These are phyloP conservation scores for Podaxis mareebaensis DNA, from an alignment of 768 basidiomycete genomes.

Conservation along the genomic window DNA sequence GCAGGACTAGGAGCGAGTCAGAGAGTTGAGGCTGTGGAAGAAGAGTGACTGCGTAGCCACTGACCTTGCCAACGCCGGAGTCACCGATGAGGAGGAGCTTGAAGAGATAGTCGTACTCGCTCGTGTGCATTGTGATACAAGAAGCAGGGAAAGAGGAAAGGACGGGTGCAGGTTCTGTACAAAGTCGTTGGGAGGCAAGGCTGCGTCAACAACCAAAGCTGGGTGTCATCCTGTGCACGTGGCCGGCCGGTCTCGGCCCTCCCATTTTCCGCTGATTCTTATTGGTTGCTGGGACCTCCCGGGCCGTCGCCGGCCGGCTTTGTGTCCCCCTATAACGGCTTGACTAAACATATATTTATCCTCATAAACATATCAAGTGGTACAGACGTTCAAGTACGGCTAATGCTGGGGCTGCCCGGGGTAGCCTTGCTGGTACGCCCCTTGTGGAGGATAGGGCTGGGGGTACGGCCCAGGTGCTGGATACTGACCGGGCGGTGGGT, in stretches of 20 bases:
- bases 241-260: conserved; percentile 17
- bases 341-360: neutral
- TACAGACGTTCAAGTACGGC: neutral
- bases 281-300: neutral
- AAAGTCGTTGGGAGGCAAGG: conserved; percentile 30
- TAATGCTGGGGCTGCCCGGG: conserved; percentile 1
- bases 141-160: conserved; percentile 26
- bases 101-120: conserved; percentile 95
- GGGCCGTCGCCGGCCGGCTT: conserved; percentile 2
- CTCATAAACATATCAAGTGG: too few species aligned
- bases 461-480: neutral
- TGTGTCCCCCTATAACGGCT: neutral
- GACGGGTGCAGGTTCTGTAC: conserved; percentile 32
- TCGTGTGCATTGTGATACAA: conserved; percentile 70
- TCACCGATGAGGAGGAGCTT: conserved; percentile 94
- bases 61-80: conserved; percentile 92
- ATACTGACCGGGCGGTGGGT: neutral
- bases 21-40: conserved; percentile 25
- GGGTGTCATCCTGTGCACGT: conserved; percentile 30
- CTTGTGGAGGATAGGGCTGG: conserved; percentile 9
- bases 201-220: conserved; percentile 39
- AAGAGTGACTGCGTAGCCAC: conserved; percentile 28
- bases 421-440: conserved; percentile 10
- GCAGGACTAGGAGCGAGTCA: conserved; percentile 66
- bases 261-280: conserved; percentile 4